Percentiles rank a stretch among this genome's conserved stretches.
These are phyloP conservation scores for Conringia planisiliqua DNA, from an alignment of 345 rosid genomes.

Conservation along the genomic window DNA sequence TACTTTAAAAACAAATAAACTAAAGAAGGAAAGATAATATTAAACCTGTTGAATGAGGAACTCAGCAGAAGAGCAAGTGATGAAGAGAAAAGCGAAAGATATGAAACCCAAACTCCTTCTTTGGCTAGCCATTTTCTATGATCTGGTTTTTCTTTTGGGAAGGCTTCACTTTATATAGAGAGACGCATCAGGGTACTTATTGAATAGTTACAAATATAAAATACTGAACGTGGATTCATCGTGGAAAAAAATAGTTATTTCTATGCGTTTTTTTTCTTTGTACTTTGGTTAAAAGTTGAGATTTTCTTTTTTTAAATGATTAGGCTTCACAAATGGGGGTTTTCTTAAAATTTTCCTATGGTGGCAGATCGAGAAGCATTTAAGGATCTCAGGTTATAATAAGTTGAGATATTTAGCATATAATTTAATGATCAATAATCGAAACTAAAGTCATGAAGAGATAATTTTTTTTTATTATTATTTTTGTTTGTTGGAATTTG, in stretches of 20 bases:
- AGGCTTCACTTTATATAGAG: neutral
- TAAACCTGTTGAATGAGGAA: conserved; percentile 16
- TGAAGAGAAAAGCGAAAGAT: conserved; percentile 16
- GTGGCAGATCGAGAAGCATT: neutral
- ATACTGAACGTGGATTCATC: neutral
- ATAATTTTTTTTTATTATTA: neutral
- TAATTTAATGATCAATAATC: no score
- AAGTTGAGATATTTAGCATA: no score
- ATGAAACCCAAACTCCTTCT: conserved; percentile 12
- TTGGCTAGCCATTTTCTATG: neutral
- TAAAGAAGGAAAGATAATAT: neutral
- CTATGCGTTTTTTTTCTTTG: neutral
- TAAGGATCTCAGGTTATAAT: neutral
- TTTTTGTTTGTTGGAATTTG: no score
- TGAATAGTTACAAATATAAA: neutral
- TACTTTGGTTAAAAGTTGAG: neutral
- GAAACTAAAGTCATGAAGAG: no score
- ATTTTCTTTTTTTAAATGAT: neutral
- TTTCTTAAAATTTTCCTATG: neutral
- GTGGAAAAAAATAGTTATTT: neutral
- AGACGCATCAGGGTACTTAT: neutral
- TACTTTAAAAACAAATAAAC: neutral
- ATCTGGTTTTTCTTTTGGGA: neutral
- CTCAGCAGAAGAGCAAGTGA: conserved; percentile 27
- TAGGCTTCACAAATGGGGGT: neutral